Evolutionary conservation across 2,329 filamentous ascomycete genomes (phyloP), one percentile per base, ranked within the genome.

Genomic region (Fusarium albosuccineum): DNA sequence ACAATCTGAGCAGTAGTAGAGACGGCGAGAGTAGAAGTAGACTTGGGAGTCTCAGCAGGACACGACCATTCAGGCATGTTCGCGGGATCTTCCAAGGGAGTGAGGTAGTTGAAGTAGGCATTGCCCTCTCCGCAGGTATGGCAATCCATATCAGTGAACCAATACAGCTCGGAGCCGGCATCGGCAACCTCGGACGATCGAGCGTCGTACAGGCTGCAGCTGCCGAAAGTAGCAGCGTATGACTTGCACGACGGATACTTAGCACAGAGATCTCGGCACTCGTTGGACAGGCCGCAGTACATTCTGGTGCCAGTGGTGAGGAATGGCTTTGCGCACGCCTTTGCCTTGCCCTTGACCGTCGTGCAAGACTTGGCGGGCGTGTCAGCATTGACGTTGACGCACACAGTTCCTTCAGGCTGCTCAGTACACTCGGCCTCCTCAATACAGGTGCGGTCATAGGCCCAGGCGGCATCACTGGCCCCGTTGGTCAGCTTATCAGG

Each of bases 221-320:
- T 65, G 0, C 59, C 57, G 39, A 57, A 67, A 1, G 66, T 64
- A 22, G 63, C 56, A 1, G 57, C 61, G 41, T 68, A 71, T n/a
- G 69, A 71, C 44, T 71, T 71, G 36, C 68, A 71, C 1, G 57
- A 67, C 1, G 69, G 62, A 8, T 71, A 58, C 37, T 66, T 54
- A 22, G 69, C 69, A 11, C 68, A 71, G 8, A 71, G 41, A 16
- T 71, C 68, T 11, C 69, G 66, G 2, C 69, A 71, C 44, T 71
- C 54, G 13, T 57, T 68, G 13, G 51, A 58, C 0, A 57, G 40
- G 22, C 59, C 62, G 8, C 68, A 71, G 6, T 17, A 30, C 1
- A 51, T 57, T 10, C 34, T 57, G 1, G 66, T 64, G 0, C n/a
- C n/a, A 6, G 53, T 45, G 9, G 60, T 64, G 1, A 71, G 34